These are phyloP conservation scores for Entophlyctis luteolus DNA, from an alignment of 192 early-diverging fungal genomes.

Conservation along the genomic window DNA sequence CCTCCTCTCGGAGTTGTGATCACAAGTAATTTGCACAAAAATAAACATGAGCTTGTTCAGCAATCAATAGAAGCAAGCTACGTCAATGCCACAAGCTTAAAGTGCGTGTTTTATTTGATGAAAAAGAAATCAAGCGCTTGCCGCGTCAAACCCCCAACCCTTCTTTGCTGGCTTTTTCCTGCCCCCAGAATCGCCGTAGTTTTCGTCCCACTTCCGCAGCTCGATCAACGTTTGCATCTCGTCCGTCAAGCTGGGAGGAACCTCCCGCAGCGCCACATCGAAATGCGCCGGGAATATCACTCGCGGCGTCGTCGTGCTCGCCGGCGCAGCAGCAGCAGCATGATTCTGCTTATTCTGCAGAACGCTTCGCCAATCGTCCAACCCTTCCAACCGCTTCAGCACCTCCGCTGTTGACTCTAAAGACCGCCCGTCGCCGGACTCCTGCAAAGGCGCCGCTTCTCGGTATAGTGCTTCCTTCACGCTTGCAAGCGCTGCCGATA, in stretches of 20 bases:
- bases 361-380: constrained; percentile 36
- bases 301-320: constrained; percentile 12
- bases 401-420: neutral
- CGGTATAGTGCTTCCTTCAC: constrained; percentile 38
- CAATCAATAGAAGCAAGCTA: no score
- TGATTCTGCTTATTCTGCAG: neutral
- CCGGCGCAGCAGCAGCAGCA: neutral
- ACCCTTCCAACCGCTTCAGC: constrained; percentile 12
- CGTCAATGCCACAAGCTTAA: no score
- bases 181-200: constrained; percentile 72
- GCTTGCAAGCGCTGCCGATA: constrained; percentile 66
- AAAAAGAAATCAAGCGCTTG: no score
- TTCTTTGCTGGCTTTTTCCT: constrained; percentile 42
- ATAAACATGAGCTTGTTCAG: no score
- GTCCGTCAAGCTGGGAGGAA: constrained; percentile 82
- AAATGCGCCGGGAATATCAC: constrained; percentile 66
- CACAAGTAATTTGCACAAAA: no score
- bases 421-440: neutral
- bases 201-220: constrained; percentile 84
- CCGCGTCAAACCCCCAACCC: constrained; percentile 63
- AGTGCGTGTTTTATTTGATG: no score
- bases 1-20: no score
- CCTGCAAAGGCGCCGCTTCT: neutral
- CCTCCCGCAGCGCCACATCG: constrained; percentile 75
- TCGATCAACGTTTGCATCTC: constrained; percentile 85